Evolutionary conservation across 805 yeast species (phyloP), one percentile per base, ranked within the genome.

Genomic region (Candida ovalis): DNA sequence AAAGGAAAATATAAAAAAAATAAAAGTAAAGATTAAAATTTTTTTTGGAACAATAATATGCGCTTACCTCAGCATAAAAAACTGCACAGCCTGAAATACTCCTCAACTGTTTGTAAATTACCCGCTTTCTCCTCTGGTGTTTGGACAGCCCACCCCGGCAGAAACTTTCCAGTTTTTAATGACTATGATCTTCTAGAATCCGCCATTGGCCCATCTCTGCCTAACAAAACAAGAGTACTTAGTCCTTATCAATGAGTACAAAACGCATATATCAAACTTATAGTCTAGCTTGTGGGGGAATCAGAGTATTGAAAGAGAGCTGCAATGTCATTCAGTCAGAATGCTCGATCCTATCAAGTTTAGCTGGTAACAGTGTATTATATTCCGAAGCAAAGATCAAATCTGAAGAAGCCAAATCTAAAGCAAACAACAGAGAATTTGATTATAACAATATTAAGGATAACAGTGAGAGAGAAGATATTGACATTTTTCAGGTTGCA

Each of bases 401-500:
- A 33, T 56, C 69, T 1, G 63, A 57, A 39, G 58, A 51, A 24
- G 61, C 58, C 2, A 56, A 57, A 32, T 54, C 60, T 13, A 52
- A 47, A 12, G 46, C 49, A 8, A 44, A 40, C 2, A 44, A 50
- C 5, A 49, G 63, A 45, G 49, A 48, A 2, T 55, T 55, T 15
- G 42, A 53, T 39, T 33, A 44, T 7, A 28, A 38, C 17, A 44
- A 44, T 22, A 13, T 32, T 21, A 10, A 56, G 51, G 24, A 43
- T 57, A 5, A 35, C 42, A n/a, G 33, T 13, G 48, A 50, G 19
- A 10, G 42, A 13, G 59, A 47, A n/a, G 61, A 59, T 1, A 46
- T 53, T 19, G 72, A 69, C 44, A 61, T 69, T 37, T 69, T 58
- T 40, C 61, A 57, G 44, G 46, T 61, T n/a, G 72, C 73, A 2